phyloP scores from a whole-genome alignment of 2,329 filamentous ascomycete species.

The Colletotrichum sp. region DNA sequence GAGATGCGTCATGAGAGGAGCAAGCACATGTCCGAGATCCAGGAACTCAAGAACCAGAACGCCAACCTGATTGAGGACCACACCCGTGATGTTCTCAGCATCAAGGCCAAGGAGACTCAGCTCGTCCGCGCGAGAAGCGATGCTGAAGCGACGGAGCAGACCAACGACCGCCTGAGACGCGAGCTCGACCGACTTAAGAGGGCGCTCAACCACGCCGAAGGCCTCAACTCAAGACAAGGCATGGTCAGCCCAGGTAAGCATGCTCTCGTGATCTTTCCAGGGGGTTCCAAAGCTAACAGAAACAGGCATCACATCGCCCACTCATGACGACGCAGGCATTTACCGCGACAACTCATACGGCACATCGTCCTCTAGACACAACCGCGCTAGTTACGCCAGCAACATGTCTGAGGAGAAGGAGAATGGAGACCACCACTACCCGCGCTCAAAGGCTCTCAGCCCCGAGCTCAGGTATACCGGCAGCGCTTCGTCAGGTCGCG shows the following conservation, averaged over 20 bases:
- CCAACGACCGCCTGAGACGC: slow-evolving; percentile 80
- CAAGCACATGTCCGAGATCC: slow-evolving; percentile 83
- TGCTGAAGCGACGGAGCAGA: slow-evolving; percentile 85
- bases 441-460: slow-evolving; percentile 55
- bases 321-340: slow-evolving; percentile 63
- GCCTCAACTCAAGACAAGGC: slow-evolving; percentile 40
- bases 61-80: slow-evolving; percentile 97
- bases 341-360: slow-evolving; percentile 54
- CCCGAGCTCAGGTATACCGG: slow-evolving; percentile 58
- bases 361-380: slow-evolving; percentile 40
- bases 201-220: slow-evolving; percentile 71
- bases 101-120: slow-evolving; percentile 98
- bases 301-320: slow-evolving; percentile 53
- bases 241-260: slow-evolving; percentile 31
- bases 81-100: slow-evolving; percentile 90
- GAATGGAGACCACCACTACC: slow-evolving; percentile 61
- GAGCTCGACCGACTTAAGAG: slow-evolving; percentile 95
- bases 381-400: slow-evolving; percentile 68
- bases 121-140: slow-evolving; percentile 91
- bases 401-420: slow-evolving; percentile 79
- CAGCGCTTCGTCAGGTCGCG: slow-evolving; percentile 61
- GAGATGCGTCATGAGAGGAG: slow-evolving; percentile 83
- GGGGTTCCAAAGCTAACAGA: neutral
- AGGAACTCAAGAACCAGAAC: slow-evolving; percentile 96
- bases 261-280: rapidly evolving